Evolutionary conservation across 2,329 filamentous ascomycete genomes (phyloP), one percentile per base, ranked within the genome.

Genomic region (Ustulina deusta): DNA sequence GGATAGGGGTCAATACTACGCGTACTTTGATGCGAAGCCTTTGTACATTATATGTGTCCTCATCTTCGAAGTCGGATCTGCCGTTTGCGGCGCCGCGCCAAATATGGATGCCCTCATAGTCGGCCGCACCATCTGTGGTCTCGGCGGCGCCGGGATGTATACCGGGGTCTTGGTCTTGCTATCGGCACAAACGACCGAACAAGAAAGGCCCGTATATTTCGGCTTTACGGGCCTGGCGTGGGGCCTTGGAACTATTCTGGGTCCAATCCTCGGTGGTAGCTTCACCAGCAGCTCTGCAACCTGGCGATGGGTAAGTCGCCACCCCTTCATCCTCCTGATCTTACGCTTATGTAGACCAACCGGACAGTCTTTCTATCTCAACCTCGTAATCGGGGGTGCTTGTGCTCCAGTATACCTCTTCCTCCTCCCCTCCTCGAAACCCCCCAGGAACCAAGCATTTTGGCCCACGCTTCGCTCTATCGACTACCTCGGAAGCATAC

Each of bases 191-290:
- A 48, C 44, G 13, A 15, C 20, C 44, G 22, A 25, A 6, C 36
- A 52, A 2, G 74, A 77, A 46, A 70, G 74, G 0, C 59, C 73
- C 1, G 32, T 70, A 0, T 80, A 78, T 61, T 71, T 72, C 70
- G 57, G 68, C 20, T 49, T 65, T 2, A 60, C 49, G 4, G 74
- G 73, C 1, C 55, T 77, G 0, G 67, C 74, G 0, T 86, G 83
- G 81, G 82, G 83, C 36, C 48, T 83, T 3, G 84, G 83, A 5
- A 81, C 78, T 6, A 77, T 85, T 2, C 72, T 86, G 1, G 85
- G 84, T 0, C 84, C 84, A 0, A 77, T 85, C 9, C 75, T 85
- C n/a, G 83, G 83, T 13, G 83, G 84, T n/a, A 80, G 79, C 0
- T 84, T 85, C 38, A 76, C 75, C 2, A 80, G 81, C 40, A n/a